Evolutionary conservation across 768 basidiomycete species (phyloP).

Genomic region (Phaeotremella fagi): DNA sequence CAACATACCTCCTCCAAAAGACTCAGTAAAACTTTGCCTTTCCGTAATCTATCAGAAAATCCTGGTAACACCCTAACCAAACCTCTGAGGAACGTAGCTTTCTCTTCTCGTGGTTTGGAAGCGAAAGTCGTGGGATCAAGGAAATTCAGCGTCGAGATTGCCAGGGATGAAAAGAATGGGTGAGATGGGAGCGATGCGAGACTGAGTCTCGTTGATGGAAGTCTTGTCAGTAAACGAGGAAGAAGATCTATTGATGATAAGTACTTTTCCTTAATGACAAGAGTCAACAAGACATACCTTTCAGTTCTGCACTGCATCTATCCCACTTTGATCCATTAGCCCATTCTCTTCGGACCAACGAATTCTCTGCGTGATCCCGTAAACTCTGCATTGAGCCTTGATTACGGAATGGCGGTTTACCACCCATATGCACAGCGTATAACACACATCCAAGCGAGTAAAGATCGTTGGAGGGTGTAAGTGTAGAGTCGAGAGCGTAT

Average conservation of each 20-base stretch:
- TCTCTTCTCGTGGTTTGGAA: conserved; percentile 88
- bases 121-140: conserved; percentile 93
- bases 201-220: conserved; percentile 65
- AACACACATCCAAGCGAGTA: conserved; percentile 76
- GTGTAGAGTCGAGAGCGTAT: conserved; percentile 82
- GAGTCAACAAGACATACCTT: conserved; percentile 23
- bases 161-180: conserved; percentile 89
- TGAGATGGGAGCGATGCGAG: conserved; percentile 76
- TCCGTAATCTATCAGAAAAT: conserved; percentile 81
- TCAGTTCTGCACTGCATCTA: conserved; percentile 36
- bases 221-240: conserved; percentile 72
- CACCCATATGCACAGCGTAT: conserved; percentile 85
- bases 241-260: conserved; percentile 60
- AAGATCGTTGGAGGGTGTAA: conserved; percentile 85
- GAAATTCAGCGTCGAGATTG: conserved; percentile 93
- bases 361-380: conserved; percentile 46
- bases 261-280: neutral
- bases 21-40: conserved; percentile 83
- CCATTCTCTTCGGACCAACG: conserved; percentile 39
- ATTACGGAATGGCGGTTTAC: conserved; percentile 78
- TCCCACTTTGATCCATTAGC: conserved; percentile 40
- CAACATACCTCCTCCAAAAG: conserved; percentile 81
- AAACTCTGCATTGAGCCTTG: conserved; percentile 53
- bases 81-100: conserved; percentile 93
- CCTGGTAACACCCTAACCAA: conserved; percentile 69